Percentiles rank a stretch among this genome's conserved stretches.
Evolutionary conservation across 2,329 filamentous ascomycete species (phyloP).

Genomic region (Ascochyta fabae): DNA sequence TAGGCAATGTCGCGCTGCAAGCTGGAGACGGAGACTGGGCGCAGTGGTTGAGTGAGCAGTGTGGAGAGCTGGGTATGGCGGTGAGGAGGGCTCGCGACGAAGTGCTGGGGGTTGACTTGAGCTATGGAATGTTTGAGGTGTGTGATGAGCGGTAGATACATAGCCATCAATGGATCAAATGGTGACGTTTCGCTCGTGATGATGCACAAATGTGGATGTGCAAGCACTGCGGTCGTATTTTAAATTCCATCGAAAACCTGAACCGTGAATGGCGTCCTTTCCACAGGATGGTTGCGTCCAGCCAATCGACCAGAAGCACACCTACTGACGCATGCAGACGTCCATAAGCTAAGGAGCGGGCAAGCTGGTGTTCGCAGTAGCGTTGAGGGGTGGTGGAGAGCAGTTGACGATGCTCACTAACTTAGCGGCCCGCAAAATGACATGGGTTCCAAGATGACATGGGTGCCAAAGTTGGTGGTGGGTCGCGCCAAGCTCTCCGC

Average conservation of each 20-base stretch:
- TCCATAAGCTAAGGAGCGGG: neutral
- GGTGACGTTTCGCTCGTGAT: no score
- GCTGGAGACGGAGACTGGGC: slow-evolving; percentile 21
- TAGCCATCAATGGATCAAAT: no score
- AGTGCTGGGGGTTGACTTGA: no score
- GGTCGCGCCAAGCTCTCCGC: slow-evolving; percentile 11
- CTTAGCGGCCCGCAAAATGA: slow-evolving; percentile 13
- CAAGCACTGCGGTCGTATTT: no score
- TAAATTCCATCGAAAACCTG: no score
- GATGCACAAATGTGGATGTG: no score
- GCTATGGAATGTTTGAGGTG: no score
- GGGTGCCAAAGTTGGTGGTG: neutral
- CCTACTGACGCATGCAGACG: neutral
- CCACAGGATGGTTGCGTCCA: neutral
- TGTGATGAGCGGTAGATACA: no score
- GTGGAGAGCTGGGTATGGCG: no score
- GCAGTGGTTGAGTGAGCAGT: no score
- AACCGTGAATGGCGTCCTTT: no score
- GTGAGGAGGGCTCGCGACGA: no score
- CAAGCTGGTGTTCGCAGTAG: slow-evolving; percentile 18
- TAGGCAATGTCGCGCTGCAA: slow-evolving; percentile 12
- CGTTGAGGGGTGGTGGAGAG: slow-evolving; percentile 18
- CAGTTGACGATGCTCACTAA: slow-evolving; percentile 4
- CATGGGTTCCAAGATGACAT: slow-evolving; percentile 2
- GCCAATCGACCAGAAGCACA: neutral